Evolutionary conservation across 2,329 filamentous ascomycete species (phyloP).

Genomic region (Ilyonectria robusta): DNA sequence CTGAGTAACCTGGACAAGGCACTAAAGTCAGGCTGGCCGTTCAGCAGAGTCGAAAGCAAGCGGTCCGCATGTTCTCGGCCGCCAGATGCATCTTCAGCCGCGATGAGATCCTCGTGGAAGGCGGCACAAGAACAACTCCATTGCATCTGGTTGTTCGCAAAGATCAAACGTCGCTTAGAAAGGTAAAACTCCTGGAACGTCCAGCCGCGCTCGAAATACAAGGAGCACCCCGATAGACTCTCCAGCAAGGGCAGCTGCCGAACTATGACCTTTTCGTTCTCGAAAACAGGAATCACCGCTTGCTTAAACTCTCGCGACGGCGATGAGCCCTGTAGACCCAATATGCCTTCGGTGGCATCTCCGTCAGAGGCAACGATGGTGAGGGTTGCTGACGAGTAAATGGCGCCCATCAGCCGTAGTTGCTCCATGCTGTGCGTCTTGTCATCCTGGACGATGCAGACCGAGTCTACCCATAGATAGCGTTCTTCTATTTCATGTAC

Average conservation of each 20-base stretch:
- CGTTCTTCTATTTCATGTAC: neutral
- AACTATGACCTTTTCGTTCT: neutral
- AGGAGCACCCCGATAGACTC: neutral
- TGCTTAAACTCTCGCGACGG: neutral
- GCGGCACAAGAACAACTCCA: slow-evolving; percentile 7
- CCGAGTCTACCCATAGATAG: slow-evolving; percentile 6
- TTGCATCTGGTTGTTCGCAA: neutral
- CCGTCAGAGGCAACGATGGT: slow-evolving; percentile 11
- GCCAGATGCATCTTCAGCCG: neutral
- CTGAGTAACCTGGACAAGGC: neutral
- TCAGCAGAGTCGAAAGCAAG: neutral
- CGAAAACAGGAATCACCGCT: neutral
- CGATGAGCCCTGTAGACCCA: neutral
- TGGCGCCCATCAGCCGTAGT: slow-evolving; percentile 1
- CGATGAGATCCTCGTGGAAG: neutral
- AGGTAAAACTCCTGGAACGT: slow-evolving; percentile 12
- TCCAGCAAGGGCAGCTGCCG: neutral
- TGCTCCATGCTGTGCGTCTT: neutral
- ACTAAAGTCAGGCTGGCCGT: neutral
- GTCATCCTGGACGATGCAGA: slow-evolving; percentile 11
- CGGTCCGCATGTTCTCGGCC: neutral
- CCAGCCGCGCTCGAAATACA: slow-evolving; percentile 2
- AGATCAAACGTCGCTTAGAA: neutral
- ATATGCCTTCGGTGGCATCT: neutral
- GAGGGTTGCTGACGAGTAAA: neutral